Evolutionary conservation across 768 basidiomycete genomes (phyloP), one percentile per base, ranked within the genome.

Genomic region (Pisolithus tinctorius): DNA sequence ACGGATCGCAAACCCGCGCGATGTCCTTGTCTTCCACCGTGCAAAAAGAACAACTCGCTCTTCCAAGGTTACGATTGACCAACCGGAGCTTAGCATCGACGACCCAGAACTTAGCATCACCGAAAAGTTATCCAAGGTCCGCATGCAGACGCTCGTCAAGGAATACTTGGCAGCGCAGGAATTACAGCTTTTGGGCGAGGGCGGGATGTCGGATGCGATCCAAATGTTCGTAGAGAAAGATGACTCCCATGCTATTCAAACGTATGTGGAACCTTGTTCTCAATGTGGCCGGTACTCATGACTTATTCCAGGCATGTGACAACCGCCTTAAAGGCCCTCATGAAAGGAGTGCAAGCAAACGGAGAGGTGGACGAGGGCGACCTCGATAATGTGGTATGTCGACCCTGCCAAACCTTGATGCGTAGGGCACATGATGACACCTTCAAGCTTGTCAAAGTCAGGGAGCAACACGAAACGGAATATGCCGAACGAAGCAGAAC

Each of bases 211-310:
- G 38, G 89, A 93, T 64, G 96, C 96, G 6, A 93, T 99, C 48
- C 85, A 90, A 72, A 78, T 85, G 68, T 98, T 89, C 69, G 94
- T 99, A 53, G 94, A 97, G 67, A 99, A 99, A 75, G 95, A 97
- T 62, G 93, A 96, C 66, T 83, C 81, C 27, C 88, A 93, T 72
- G 92, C 95, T 8, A 95, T 99, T 63, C 80, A 84, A 57, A 79
- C 74, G 93, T 93, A 57, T 57, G 87, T 79, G 4, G 13, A n/a
- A 31, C 5, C 16, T 30, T 3, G 23, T 31, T 17, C 47, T 29
- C 39, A 5, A 39, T 37, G 29, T 31, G 26, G 26, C 14, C 17
- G 16, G 48, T 31, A 16, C 0, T 47, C 4, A 37, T n/a, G n/a
- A n/a, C n/a, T 27, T 49, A 3, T 26, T 36, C 25, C 30, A 91